Evolutionary conservation across 768 basidiomycete species (phyloP).

Genomic region (Paxillus ammoniavirescens): DNA sequence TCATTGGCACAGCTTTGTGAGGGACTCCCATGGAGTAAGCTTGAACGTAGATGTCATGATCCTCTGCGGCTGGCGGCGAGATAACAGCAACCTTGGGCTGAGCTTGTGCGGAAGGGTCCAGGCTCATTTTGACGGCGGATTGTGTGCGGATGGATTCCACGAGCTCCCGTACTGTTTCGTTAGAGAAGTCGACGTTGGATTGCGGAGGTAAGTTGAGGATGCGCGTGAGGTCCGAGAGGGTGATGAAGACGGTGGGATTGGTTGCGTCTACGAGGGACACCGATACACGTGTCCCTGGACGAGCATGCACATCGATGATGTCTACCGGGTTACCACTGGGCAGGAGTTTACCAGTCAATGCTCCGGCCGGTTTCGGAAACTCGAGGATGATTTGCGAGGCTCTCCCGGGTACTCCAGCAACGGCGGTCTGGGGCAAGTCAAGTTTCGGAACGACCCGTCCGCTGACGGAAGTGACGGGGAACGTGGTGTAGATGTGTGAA

Average conservation of each 20-base stretch:
- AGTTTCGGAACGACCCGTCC: constrained; percentile 33
- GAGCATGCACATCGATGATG: constrained; percentile 33
- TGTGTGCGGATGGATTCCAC: constrained; percentile 55
- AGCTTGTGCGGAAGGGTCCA: constrained; percentile 60
- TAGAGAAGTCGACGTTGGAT: constrained; percentile 4
- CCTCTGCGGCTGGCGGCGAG: constrained; percentile 29
- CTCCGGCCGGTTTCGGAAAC: constrained; percentile 65
- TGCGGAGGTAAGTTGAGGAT: constrained; percentile 33
- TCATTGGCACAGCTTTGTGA: constrained; percentile 73
- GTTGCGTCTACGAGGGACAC: constrained; percentile 70
- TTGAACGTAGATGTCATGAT: constrained; percentile 44
- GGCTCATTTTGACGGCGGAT: constrained; percentile 60
- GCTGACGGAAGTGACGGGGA: constrained; percentile 42
- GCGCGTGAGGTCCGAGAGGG: constrained; percentile 39
- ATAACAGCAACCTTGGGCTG: constrained; percentile 72
- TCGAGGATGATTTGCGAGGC: constrained; percentile 66
- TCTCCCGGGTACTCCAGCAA: constrained; percentile 69
- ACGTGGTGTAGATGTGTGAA: constrained; percentile 67
- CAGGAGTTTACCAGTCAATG: constrained; percentile 68
- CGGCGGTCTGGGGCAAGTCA: constrained; percentile 46
- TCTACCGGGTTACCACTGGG: constrained; percentile 57
- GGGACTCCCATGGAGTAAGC: constrained; percentile 71
- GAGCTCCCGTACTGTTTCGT: constrained; percentile 19
- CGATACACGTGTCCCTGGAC: constrained; percentile 24
- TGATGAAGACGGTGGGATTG: constrained; percentile 70